Evolutionary conservation across 2,329 filamentous ascomycete species (phyloP), one percentile per base, ranked within the genome.

Genomic region (Diaporthe longicolla): DNA sequence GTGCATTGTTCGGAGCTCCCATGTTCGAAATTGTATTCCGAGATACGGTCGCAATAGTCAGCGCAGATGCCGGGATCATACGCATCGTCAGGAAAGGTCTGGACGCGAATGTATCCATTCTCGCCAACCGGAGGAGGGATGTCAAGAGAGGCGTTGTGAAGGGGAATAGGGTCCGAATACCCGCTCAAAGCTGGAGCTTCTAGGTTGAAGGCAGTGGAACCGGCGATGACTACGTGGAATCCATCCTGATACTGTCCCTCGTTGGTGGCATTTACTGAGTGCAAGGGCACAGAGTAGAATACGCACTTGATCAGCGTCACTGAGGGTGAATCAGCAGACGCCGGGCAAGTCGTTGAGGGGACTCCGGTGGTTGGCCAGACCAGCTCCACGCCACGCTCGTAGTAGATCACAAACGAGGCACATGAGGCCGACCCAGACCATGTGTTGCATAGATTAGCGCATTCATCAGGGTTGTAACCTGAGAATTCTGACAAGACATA

Each of bases 21-120:
- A 58, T 81, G 75, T 13, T 74, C 73, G 8, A 73, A 72, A 57
- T 79, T 80, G 74, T 81, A 80, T 26, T 76, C 74, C 61, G 77
- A 81, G 77, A 80, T 78, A 17, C 79, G 77, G 8, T 69, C 66
- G 70, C 81, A 83, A 10, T 78, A 77, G 0, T 77, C 77, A 1
- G 79, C 80, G 63, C 81, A 83, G 10, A 80, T 78, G 21, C 70
- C 75, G 13, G 79, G 76, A 55, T 80, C 77, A 57, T 79, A 83
- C 58, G 71, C 76, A 9, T 76, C 75, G 45, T 74, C 77, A 26
- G 75, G 78, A 76, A 83, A 82, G 37, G 79, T 78, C 76, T 79
- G 79, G 37, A 77, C 70, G 17, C 80, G 77, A 71, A 83, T 80
- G 72, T 78, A 82, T 21, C 79, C 82, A 40, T 79, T 74, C 10